phyloP scores from a whole-genome alignment of 441 rosid species.

The Pelargonium exstipulatum region DNA sequence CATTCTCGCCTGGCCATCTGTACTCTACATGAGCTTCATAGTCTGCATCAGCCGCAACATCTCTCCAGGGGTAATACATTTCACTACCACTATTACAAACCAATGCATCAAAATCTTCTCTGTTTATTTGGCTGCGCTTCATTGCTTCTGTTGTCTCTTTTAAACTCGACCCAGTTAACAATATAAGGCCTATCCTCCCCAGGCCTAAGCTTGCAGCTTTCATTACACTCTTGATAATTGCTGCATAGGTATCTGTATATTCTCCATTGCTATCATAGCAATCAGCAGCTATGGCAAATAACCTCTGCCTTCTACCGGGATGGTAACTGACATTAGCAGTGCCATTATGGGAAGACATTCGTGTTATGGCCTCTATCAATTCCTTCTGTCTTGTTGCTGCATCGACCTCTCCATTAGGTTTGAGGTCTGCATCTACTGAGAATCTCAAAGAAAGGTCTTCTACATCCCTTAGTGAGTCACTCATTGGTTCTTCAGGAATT shows the following conservation, averaged over 20 bases:
- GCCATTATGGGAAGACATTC: conserved; percentile 43
- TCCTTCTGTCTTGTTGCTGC: conserved; percentile 67
- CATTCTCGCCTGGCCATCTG: conserved; percentile 83
- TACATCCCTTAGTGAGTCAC: conserved; percentile 71
- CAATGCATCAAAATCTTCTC: conserved; percentile 73
- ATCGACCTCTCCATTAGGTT: conserved; percentile 64
- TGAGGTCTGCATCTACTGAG: conserved; percentile 69
- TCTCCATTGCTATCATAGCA: conserved; percentile 48
- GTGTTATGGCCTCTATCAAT: conserved; percentile 58
- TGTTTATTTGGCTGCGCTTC: conserved; percentile 42
- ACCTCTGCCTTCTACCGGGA: conserved; percentile 74
- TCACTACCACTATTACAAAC: conserved; percentile 82
- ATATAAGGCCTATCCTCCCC: conserved; percentile 56
- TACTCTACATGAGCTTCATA: conserved; percentile 71
- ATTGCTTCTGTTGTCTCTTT: conserved; percentile 52
- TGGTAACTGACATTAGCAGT: conserved; percentile 35
- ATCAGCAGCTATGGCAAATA: conserved; percentile 63
- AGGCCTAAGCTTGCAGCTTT: conserved; percentile 51
- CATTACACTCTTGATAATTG: conserved; percentile 50
- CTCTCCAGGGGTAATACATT: conserved; percentile 74
- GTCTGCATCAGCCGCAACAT: conserved; percentile 58
- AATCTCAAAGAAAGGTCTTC: conserved; percentile 76
- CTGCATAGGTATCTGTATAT: conserved; percentile 36
- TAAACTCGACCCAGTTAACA: conserved; percentile 60
- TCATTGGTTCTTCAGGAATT: conserved; percentile 75